These are phyloP conservation scores for Solanum medicagineum DNA, from an alignment of 257 asterid species.

Conservation along the genomic window DNA sequence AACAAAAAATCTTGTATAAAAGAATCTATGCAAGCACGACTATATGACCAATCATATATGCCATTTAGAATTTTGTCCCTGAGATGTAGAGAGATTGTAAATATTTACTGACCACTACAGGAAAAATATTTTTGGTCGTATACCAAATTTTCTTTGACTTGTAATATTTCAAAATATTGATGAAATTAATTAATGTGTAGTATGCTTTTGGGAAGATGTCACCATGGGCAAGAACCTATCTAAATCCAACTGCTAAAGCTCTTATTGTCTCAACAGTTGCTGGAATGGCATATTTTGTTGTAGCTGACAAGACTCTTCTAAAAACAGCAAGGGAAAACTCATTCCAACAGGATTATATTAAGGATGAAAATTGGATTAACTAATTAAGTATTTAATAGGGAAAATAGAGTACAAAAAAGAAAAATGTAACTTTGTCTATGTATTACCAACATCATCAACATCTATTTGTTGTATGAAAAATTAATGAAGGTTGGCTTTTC, in stretches of 20 bases:
- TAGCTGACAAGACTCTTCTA: conserved; percentile 82
- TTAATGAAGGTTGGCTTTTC: not conserved
- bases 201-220: conserved; percentile 23
- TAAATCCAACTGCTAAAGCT: conserved; percentile 55
- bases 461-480: not conserved
- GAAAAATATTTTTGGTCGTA: not conserved
- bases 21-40: too few relatives aligned
- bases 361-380: not conserved
- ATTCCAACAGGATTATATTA: conserved; percentile 9
- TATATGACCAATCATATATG: too few relatives aligned
- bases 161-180: not conserved
- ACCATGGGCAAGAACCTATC: not conserved
- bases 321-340: conserved; percentile 70
- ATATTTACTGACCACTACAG: not conserved
- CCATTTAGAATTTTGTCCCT: too few relatives aligned
- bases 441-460: not conserved
- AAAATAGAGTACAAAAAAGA: too few relatives aligned
- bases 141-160: not conserved
- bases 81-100: not conserved
- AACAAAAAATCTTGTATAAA: too few relatives aligned
- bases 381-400: not conserved
- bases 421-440: not conserved
- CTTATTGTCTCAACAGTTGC: conserved; percentile 71
- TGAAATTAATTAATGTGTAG: conserved; percentile 17
- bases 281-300: conserved; percentile 85